Evolutionary conservation across 1,284 basidiomycete species (phyloP).

Genomic region (Mycena sp.): DNA sequence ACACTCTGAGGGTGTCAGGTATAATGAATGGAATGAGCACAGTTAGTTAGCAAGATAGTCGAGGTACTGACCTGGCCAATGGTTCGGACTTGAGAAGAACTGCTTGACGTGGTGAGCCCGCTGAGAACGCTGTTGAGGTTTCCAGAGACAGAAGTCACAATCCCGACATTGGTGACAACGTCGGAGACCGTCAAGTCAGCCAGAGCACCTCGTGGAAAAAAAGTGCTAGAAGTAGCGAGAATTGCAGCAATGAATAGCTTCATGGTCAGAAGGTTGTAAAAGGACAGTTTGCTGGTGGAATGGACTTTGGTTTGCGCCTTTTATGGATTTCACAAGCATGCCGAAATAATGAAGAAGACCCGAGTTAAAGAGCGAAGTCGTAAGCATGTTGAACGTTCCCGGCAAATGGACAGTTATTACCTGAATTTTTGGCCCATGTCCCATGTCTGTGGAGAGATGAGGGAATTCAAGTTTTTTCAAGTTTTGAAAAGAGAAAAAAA

Average conservation of each 20-base stretch:
- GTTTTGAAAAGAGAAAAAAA: too few species aligned
- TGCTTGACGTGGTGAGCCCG: not conserved
- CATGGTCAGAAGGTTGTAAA: constrained; percentile 1
- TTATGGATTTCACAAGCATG: too few species aligned
- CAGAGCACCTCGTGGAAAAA: not conserved
- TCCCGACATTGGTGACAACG: not conserved
- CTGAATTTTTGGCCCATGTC: too few species aligned
- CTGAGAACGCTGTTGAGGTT: not conserved
- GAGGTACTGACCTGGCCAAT: not conserved
- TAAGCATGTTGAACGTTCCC: too few species aligned
- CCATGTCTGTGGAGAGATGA: too few species aligned
- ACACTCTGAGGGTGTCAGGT: not conserved
- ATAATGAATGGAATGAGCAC: not conserved
- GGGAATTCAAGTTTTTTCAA: too few species aligned
- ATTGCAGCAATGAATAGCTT: not conserved
- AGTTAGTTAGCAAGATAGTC: not conserved
- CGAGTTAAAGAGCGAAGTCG: too few species aligned
- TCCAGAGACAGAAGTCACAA: not conserved
- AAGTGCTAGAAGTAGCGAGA: not conserved
- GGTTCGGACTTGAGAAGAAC: not conserved
- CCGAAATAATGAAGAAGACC: too few species aligned
- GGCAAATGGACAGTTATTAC: too few species aligned
- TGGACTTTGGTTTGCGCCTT: too few species aligned
- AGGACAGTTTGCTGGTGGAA: too few species aligned
- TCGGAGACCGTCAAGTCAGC: not conserved